Base-by-base conservation (phyloP, 495 filamentous ascomycete species). In the Terfezia boudieri region DNA sequence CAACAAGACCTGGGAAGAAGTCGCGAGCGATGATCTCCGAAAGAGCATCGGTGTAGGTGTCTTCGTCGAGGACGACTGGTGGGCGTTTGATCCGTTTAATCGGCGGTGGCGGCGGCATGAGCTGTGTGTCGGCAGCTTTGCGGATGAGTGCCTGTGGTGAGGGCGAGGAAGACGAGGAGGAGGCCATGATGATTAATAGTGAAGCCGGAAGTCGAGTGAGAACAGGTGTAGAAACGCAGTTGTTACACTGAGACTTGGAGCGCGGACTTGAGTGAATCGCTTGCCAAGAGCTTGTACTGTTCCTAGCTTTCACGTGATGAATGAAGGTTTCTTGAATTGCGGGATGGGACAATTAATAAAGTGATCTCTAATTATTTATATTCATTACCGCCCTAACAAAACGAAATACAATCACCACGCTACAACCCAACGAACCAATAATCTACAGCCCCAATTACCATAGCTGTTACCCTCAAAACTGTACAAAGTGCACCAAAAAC, bases 1-100 rank as follows among this genome's bases (percentile, higher is more conserved):
- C 88, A 0, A 88, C 71, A 0, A 98, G 73, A 2, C 88, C 90
- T 0, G 90, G 90, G 66, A 95, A 98, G 73, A 90, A 98, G 69
- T 98, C 92, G 41, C 92, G 84, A 35, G 84, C 83, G 53, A 96
- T 94, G 60, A 98, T 96, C 51, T 94, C 81, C 1, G 89, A 93
- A 62, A 98, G 70, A 9, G 84, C 83, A 54, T 84, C 78, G 23
- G 86, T 88, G 70, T 98, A 98, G 59, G 79, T 78, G 60, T 98
- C 90, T 73, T 98, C 90, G 67, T 94, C 86, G 23, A 98, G 76
- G 38, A 94, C 81, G 51, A 80, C 88, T 56, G 83, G 74, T 4
- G 90, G 90, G 35, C 90, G 80, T 68, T 95, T 95, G 61, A 95
- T 94, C 50, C 86, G 79, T 65, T 94, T 96, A 22, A 83, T 75